Conservation (phyloP, 164 flowering plant species). For the Dillenia turbinata region DNA sequence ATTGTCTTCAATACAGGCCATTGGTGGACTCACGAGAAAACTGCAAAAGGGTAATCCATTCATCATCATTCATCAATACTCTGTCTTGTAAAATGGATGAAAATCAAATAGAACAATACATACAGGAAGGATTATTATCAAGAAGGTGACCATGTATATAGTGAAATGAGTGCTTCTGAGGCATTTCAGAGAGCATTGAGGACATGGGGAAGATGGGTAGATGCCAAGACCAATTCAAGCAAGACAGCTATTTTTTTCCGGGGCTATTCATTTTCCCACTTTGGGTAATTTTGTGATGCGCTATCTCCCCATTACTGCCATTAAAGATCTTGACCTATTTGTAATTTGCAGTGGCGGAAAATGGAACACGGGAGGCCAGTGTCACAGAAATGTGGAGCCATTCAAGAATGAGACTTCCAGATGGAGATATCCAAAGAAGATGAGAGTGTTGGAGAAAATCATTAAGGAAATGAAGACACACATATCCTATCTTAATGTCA, state of each 20-base stretch:
- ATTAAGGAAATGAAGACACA: constrained; percentile 20
- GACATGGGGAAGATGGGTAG: constrained; percentile 65
- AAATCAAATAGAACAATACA: neutral
- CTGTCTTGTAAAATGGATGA: neutral
- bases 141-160: constrained; percentile 46
- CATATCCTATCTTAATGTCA: constrained; percentile 24
- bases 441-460: constrained; percentile 16
- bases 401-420: constrained; percentile 14
- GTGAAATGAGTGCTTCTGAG: constrained; percentile 24
- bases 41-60: constrained; percentile 39
- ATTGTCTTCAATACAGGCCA: constrained; percentile 57
- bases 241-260: constrained; percentile 42
- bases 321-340: neutral
- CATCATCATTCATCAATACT: neutral
- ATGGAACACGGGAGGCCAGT: constrained; percentile 37
- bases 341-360: constrained; percentile 22
- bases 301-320: too few species aligned
- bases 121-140: constrained; percentile 44
- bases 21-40: constrained; percentile 69
- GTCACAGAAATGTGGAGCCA: constrained; percentile 30
- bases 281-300: constrained; percentile 24
- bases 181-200: constrained; percentile 49
- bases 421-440: constrained; percentile 10
- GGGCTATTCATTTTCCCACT: constrained; percentile 46
- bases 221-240: constrained; percentile 27